Base-by-base conservation (phyloP, 2,329 filamentous ascomycete genomes). In the Talaromyces pinophilus region DNA sequence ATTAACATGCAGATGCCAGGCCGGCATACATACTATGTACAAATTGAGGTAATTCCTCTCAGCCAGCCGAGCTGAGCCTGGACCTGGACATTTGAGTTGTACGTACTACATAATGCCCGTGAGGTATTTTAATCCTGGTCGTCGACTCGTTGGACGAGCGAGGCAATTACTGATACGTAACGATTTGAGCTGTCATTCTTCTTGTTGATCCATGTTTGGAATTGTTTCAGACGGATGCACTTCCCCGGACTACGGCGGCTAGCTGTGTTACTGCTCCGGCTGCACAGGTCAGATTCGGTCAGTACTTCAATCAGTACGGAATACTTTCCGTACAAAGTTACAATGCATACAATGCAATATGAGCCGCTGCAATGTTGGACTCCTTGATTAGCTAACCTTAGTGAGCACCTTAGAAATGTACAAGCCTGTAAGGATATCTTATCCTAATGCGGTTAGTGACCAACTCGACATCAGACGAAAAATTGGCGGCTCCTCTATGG, bases 241-340 rank as follows among this genome's bases (percentile, higher is more conserved):
- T 57, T 57, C 54, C 54, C 54, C 54, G 33, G 54, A 40, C 54
- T 57, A 8, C 11, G 52, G 33, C 52, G 54, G 11, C 52, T 22
- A 57, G 33, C 30, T 55, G 30, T 22, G 52, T 35, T 35, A 13
- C 30, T 38, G 11, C 35, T 54, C 46, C 19, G 19, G 46, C 46
- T 48, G 46, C 46, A 25, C 46, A 17, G 4, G 48, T 30, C 48
- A 52, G 48, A 28, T 28, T 28, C 25, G 30, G 11, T 13, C 35
- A 19, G n/a, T n/a, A 7, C 3, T 19, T 10, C 25, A 25, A 11
- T 35, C 30, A 33, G 30, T 30, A 30, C 7, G 7, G 5, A 30
- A n/a, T 19, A n/a, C n/a, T 46, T 46, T 33, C 8, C 38, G 15
- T 40, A 40, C 42, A 46, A 42, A 15, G 15, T 46, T 46, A 22